Conservation (phyloP, 2,329 filamentous ascomycete genomes). For the Leptographium procerum region DNA sequence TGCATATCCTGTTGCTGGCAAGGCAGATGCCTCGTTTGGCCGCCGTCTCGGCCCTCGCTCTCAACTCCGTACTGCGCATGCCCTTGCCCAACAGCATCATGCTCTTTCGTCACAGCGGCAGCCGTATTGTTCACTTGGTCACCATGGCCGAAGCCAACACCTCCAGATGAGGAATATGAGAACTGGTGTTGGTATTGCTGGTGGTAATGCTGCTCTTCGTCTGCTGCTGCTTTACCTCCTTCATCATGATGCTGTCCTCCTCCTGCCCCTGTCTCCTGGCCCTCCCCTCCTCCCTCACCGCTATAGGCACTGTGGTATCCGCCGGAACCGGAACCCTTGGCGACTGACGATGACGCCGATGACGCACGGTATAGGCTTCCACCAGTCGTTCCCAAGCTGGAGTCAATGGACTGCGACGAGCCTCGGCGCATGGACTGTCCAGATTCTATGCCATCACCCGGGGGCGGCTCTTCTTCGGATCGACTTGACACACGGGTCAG, state of each 20-base stretch:
- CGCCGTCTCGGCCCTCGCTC: background rate
- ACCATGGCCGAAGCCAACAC: background rate
- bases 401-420: background rate
- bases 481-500: background rate
- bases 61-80: background rate
- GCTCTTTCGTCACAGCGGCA: background rate
- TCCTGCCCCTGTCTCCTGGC: background rate
- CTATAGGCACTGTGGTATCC: background rate
- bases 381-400: background rate
- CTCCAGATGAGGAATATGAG: background rate
- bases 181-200: constrained; percentile 2
- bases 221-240: background rate
- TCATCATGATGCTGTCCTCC: background rate
- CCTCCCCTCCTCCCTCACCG: background rate
- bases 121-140: background rate
- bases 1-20: background rate
- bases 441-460: background rate
- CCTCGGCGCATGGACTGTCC: background rate
- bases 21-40: background rate
- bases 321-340: background rate
- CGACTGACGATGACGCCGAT: background rate
- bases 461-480: background rate
- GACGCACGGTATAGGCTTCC: background rate
- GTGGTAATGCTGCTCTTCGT: constrained; percentile 1
- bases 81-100: background rate